Conservation (phyloP, 441 rosid species). For the Croton setiger region DNA sequence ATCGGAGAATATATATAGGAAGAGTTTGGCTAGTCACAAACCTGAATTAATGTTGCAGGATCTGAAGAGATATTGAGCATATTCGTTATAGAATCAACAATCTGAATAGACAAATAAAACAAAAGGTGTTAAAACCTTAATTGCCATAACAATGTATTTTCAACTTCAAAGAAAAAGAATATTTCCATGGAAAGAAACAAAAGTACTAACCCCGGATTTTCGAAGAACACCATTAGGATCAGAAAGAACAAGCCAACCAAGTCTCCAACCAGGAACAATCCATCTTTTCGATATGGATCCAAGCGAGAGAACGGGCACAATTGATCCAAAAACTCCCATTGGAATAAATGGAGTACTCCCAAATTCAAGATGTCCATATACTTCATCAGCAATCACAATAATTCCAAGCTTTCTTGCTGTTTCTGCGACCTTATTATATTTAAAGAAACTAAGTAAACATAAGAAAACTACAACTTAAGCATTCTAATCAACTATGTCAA, state of each 20-base stretch:
- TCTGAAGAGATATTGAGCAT: constrained; percentile 43
- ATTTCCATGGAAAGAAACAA: not conserved
- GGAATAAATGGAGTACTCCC: constrained; percentile 54
- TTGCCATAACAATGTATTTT: not conserved
- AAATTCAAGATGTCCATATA: constrained; percentile 47
- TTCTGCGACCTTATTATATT: constrained; percentile 43
- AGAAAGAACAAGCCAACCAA: constrained; percentile 52
- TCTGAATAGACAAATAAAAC: constrained; percentile 17
- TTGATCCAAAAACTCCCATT: constrained; percentile 53
- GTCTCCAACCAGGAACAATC: constrained; percentile 68
- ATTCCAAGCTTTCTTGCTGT: constrained; percentile 54
- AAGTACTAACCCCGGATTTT: constrained; percentile 36
- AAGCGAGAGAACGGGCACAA: constrained; percentile 52
- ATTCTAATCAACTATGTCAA: no score
- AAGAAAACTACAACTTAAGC: not conserved
- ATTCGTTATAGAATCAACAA: constrained; percentile 34
- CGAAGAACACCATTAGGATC: constrained; percentile 45
- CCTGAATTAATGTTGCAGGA: constrained; percentile 66
- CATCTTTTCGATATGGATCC: constrained; percentile 73
- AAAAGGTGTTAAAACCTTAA: not conserved
- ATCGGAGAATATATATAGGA: not conserved
- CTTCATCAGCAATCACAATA: constrained; percentile 69
- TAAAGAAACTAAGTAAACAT: not conserved
- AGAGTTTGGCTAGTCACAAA: constrained; percentile 23
- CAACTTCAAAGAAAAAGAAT: not conserved